Conservation (phyloP, 345 rosid species). For the Alliaria petiolata region DNA sequence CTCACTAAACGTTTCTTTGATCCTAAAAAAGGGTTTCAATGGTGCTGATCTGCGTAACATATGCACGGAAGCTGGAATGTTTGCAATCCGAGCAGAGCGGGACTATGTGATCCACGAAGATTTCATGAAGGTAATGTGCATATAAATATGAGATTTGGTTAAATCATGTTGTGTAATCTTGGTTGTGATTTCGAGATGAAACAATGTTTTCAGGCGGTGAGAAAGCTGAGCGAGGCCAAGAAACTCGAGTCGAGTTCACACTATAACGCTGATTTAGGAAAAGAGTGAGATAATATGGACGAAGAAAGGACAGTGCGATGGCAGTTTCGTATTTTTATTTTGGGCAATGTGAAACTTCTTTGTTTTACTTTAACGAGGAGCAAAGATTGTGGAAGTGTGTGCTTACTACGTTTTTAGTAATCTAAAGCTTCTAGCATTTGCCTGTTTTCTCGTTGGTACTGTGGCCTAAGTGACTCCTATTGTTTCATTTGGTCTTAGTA, state of each 20-base stretch:
- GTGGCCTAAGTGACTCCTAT: neutral
- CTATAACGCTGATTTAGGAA: constrained; percentile 87
- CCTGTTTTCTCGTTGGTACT: neutral
- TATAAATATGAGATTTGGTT: neutral
- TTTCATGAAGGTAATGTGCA: constrained; percentile 83
- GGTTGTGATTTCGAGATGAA: neutral
- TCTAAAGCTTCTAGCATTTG: neutral
- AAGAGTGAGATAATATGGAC: constrained; percentile 26
- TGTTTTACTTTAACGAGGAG: neutral
- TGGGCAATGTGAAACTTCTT: neutral
- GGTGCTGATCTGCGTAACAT: constrained; percentile 97
- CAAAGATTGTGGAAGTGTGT: constrained; percentile 2
- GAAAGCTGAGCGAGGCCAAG: constrained; percentile 91
- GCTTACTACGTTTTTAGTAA: neutral
- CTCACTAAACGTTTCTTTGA: constrained; percentile 3
- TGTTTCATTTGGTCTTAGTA: neutral
- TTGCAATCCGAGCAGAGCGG: constrained; percentile 91
- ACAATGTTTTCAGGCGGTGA: constrained; percentile 62
- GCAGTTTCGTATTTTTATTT: neutral
- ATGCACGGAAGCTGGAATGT: constrained; percentile 99
- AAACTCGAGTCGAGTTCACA: constrained; percentile 91
- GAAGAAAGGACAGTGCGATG: neutral
- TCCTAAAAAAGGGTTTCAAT: constrained; percentile 67
- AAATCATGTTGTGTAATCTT: constrained; percentile 1
- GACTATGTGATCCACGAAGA: constrained; percentile 98